Conservation (phyloP, 768 basidiomycete genomes). For the Amanita pallidorosea region DNA sequence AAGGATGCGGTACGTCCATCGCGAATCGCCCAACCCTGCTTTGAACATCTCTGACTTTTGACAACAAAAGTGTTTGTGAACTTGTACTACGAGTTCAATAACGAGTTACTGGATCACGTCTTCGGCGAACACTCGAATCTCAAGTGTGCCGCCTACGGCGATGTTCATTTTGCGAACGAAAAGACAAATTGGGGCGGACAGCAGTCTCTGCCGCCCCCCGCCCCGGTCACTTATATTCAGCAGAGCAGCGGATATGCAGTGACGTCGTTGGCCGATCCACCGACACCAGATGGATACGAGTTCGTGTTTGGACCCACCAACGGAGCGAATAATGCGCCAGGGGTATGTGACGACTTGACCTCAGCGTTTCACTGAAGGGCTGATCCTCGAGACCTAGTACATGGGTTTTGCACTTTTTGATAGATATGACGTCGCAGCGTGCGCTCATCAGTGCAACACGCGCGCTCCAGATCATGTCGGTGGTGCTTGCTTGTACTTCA, state of each 20-base stretch:
- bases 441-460: conserved; percentile 32
- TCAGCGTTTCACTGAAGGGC: not conserved
- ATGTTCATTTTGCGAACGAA: conserved; percentile 31
- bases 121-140: conserved; percentile 27
- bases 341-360: conserved; percentile 17
- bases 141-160: conserved; percentile 37
- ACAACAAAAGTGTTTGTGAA: conserved; percentile 29
- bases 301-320: conserved; percentile 32
- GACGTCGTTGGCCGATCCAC: conserved; percentile 26
- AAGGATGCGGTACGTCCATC: conserved; percentile 26
- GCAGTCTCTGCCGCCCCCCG: conserved; percentile 23
- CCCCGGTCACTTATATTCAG: conserved; percentile 30
- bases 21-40: too few species aligned
- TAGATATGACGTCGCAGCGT: conserved; percentile 36
- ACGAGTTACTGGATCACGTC: conserved; percentile 14
- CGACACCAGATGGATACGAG: conserved; percentile 22
- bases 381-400: conserved; percentile 19
- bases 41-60: not conserved
- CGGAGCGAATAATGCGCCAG: conserved; percentile 36
- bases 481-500: conserved; percentile 40
- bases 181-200: conserved; percentile 37
- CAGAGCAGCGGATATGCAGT: conserved; percentile 31
- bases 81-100: conserved; percentile 39
- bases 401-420: conserved; percentile 44
- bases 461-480: conserved; percentile 30